Base-by-base conservation (phyloP, 441 rosid species). In the Pelargonium fulgidum region DNA sequence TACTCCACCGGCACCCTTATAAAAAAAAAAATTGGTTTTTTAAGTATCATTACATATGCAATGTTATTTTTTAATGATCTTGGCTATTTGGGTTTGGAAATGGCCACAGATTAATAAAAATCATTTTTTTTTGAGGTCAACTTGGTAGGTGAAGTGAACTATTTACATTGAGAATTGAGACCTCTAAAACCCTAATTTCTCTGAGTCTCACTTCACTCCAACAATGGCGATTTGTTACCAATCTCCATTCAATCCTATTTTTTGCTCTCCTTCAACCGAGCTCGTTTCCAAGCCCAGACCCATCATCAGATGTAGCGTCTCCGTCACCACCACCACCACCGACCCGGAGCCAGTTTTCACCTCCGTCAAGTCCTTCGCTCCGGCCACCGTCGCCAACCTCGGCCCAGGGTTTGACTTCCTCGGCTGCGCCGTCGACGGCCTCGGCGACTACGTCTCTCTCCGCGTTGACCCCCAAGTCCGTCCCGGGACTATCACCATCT, bases 321-420 rank as follows among this genome's bases (percentile, higher is more conserved):
- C 90, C 29, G 71, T 80, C 48, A 80, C 81, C 70, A 85, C 83
- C 69, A 72, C 78, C 69, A 0, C 36, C 50, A 61, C 81, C 26
- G 97, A 91, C 68, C 93, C 93, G 4, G 81, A 87, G 6, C 96
- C 94, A 12, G 77, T 87, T 8, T 91, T 78, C 84, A 73, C 87
- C 70, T 89, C 91, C 73, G 92, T 93, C 75, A 83, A 76, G 61
- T 78, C 96, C 17, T 93, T 93, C 73, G 96, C 97, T 0, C 97
- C 97, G 0, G 97, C 97, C 29, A 93, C 97, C 19, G 85, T 93
- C 0, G 92, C 96, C 65, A 93, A 89, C 72, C 85, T 93, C 4
- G 97, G 97, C 44, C 98, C 97, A 3, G 91, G 98, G 5, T 93
- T 89, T 69, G 98, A 93, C 75, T 89, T 90, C 84, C 79, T 93